Conservation (phyloP, 768 basidiomycete species). For the button mushroom (Agaricus bisporus) region DNA sequence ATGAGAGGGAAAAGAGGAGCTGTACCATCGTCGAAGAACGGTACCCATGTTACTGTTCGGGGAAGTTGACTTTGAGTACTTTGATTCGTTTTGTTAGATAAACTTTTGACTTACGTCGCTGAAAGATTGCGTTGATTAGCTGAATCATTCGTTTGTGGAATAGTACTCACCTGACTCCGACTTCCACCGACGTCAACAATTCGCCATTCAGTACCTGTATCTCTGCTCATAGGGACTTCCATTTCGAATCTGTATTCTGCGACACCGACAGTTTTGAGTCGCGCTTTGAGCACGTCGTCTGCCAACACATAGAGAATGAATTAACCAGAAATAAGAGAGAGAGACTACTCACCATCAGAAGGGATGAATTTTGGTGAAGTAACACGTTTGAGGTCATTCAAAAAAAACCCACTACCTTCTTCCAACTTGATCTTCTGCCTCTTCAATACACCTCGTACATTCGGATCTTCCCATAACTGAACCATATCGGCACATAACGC, state of each 20-base stretch:
- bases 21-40: constrained; percentile 61
- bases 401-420: constrained; percentile 74
- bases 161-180: constrained; percentile 52
- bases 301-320: background rate
- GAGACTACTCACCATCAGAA: constrained; percentile 46
- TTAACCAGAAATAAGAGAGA: background rate
- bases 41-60: constrained; percentile 53
- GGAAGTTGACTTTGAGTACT: background rate
- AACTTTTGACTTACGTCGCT: constrained; percentile 19
- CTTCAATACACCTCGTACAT: constrained; percentile 48
- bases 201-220: constrained; percentile 64
- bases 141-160: background rate
- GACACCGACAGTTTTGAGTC: constrained; percentile 73
- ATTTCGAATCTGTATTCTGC: constrained; percentile 80
- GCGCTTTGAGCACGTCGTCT: constrained; percentile 76
- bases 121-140: background rate
- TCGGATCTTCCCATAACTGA: constrained; percentile 59
- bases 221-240: constrained; percentile 47
- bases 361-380: constrained; percentile 60
- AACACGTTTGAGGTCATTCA: constrained; percentile 64
- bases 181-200: constrained; percentile 78
- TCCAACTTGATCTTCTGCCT: constrained; percentile 59
- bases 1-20: background rate
- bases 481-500: constrained; percentile 61
- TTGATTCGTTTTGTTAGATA: background rate